These are phyloP conservation scores for Cryptococcus sp. DNA, from an alignment of 1,284 basidiomycete genomes.

Conservation along the genomic window DNA sequence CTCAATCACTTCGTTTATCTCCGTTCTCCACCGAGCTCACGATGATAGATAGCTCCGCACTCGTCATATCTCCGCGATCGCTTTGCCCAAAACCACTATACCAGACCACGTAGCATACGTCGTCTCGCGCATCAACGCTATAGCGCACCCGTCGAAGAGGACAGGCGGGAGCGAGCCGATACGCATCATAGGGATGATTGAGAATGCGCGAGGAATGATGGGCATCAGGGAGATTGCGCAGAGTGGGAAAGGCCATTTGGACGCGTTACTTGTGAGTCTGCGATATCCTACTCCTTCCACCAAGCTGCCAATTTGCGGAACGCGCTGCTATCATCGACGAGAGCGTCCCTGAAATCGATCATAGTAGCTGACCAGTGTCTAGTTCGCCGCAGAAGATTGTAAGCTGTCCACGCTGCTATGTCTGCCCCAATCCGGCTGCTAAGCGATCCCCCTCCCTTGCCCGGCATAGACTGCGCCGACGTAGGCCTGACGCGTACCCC, in stretches of 20 bases:
- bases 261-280: conserved; percentile 36
- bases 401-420: conserved; percentile 24
- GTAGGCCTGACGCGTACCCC: conserved; percentile 79
- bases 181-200: conserved; percentile 72
- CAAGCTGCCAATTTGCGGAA: background rate
- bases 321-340: conserved; percentile 17
- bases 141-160: conserved; percentile 30
- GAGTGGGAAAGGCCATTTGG: conserved; percentile 43
- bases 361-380: conserved; percentile 59
- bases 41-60: conserved; percentile 32
- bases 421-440: background rate
- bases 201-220: conserved; percentile 66
- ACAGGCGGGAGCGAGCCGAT: conserved; percentile 52
- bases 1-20: background rate
- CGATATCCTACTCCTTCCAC: background rate
- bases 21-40: background rate
- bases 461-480: conserved; percentile 65
- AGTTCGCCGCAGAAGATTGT: conserved; percentile 94
- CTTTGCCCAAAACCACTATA: conserved; percentile 78
- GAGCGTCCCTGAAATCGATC: conserved; percentile 62
- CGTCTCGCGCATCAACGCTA: conserved; percentile 54
- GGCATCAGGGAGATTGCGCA: conserved; percentile 37
- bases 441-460: background rate
- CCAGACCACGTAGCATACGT: conserved; percentile 66
- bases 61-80: conserved; percentile 60